These are phyloP conservation scores for Coniosporium tulheliwenetii DNA, from an alignment of 2,329 filamentous ascomycete species.

Conservation along the genomic window DNA sequence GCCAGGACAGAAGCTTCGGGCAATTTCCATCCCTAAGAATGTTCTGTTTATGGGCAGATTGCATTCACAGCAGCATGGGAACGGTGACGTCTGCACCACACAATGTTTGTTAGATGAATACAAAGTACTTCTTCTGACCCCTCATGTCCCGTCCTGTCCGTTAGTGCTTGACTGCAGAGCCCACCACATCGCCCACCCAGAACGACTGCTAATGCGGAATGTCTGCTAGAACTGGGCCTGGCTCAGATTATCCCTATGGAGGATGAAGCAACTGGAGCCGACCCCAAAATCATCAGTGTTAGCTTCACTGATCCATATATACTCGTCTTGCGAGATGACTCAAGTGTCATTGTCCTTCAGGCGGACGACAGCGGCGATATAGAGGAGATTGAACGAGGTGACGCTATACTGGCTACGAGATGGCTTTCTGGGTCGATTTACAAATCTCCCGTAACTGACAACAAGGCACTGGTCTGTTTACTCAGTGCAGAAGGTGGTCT, in stretches of 20 bases:
- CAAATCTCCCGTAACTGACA: slow-evolving; percentile 36
- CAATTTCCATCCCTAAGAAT: neutral
- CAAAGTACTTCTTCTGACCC: slow-evolving; percentile 1
- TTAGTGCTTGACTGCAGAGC: neutral
- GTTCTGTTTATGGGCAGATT: neutral
- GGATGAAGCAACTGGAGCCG: slow-evolving; percentile 74
- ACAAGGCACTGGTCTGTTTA: slow-evolving; percentile 57
- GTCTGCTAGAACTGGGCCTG: slow-evolving; percentile 55
- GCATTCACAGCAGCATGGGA: neutral
- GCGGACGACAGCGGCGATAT: slow-evolving; percentile 72
- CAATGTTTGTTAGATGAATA: neutral
- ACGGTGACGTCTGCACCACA: neutral
- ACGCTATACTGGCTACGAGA: slow-evolving; percentile 43
- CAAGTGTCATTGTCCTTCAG: slow-evolving; percentile 61
- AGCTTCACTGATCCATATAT: slow-evolving; percentile 82
- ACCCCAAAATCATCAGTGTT: slow-evolving; percentile 62
- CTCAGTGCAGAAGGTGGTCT: slow-evolving; percentile 61
- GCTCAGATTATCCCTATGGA: slow-evolving; percentile 85
- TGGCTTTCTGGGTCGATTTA: slow-evolving; percentile 82
- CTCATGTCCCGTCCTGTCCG: neutral
- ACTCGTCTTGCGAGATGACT: slow-evolving; percentile 69
- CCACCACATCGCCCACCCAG: neutral
- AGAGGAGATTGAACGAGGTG: slow-evolving; percentile 59
- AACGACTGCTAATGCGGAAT: neutral
- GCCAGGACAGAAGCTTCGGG: neutral